Conservation (phyloP, 352 stramenopile species). For the Halophytophthora polymorphica region DNA sequence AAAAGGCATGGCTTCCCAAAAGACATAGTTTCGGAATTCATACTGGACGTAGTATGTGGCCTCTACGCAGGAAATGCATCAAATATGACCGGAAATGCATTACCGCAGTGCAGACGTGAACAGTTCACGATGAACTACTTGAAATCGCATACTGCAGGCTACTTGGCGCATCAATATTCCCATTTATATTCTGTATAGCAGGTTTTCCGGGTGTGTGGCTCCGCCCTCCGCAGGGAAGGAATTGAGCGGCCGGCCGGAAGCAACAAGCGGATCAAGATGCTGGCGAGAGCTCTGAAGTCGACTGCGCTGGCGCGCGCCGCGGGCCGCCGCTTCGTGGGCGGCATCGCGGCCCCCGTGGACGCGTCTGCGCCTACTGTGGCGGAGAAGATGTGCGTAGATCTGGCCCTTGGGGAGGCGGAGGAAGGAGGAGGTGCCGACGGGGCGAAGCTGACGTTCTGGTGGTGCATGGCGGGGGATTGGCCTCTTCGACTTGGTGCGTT, state of each 20-base stretch:
- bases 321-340: constrained; percentile 51
- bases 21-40: too few species aligned
- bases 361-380: constrained; percentile 39
- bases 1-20: too few species aligned
- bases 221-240: not conserved
- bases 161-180: too few species aligned
- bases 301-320: constrained; percentile 24
- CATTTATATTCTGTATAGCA: too few species aligned
- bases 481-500: constrained; percentile 5
- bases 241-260: not conserved
- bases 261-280: constrained; percentile 22
- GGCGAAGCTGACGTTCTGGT: constrained; percentile 10
- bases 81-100: too few species aligned
- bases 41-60: too few species aligned
- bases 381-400: constrained; percentile 53
- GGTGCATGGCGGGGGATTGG: not conserved
- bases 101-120: too few species aligned
- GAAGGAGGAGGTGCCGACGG: not conserved
- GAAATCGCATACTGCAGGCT: constrained; percentile 4
- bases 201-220: constrained; percentile 16
- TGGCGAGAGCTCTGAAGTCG: constrained; percentile 37
- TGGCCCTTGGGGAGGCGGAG: not conserved
- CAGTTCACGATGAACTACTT: too few species aligned
- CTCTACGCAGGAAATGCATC: too few species aligned
- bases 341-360: constrained; percentile 31